phyloP scores from a whole-genome alignment of 305 asterid species.

The Caryopteris hybrid region DNA sequence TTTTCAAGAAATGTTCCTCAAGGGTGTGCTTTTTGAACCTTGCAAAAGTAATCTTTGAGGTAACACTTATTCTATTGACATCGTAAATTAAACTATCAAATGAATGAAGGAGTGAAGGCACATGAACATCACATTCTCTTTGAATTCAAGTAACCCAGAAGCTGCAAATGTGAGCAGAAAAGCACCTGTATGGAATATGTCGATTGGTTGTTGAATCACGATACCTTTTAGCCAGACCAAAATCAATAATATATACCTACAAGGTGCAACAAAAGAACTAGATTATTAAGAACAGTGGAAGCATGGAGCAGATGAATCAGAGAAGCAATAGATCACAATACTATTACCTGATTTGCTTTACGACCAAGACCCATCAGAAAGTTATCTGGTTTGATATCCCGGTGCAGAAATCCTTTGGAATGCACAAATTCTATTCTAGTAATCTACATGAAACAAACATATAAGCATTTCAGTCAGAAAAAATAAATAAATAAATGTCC shows the following conservation, averaged over 20 bases:
- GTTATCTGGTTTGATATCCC: slow-evolving; percentile 97
- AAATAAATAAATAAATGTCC: slow-evolving; percentile 4
- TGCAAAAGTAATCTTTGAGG: not conserved
- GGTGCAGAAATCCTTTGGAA: slow-evolving; percentile 90
- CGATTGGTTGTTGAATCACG: slow-evolving; percentile 76
- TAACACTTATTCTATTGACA: not conserved
- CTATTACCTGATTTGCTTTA: slow-evolving; percentile 85
- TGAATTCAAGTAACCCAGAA: not conserved
- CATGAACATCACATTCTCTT: slow-evolving; percentile 2
- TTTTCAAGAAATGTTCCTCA: not conserved
- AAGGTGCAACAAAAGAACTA: slow-evolving; percentile 13
- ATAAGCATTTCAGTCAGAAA: slow-evolving; percentile 4
- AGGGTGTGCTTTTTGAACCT: not conserved
- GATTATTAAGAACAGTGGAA: slow-evolving; percentile 8
- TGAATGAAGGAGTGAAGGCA: not conserved
- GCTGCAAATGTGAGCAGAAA: slow-evolving; percentile 14
- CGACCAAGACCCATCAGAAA: slow-evolving; percentile 99
- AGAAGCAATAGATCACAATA: not conserved
- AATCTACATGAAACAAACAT: slow-evolving; percentile 43
- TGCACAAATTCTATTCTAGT: slow-evolving; percentile 90
- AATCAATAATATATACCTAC: slow-evolving; percentile 91
- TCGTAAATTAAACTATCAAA: slow-evolving; percentile 6
- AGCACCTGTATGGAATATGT: slow-evolving; percentile 91
- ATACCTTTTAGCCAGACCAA: slow-evolving; percentile 95
- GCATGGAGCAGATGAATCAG: slow-evolving; percentile 1